phyloP scores from a whole-genome alignment of 768 basidiomycete genomes.

The Hydnum rufescens region DNA sequence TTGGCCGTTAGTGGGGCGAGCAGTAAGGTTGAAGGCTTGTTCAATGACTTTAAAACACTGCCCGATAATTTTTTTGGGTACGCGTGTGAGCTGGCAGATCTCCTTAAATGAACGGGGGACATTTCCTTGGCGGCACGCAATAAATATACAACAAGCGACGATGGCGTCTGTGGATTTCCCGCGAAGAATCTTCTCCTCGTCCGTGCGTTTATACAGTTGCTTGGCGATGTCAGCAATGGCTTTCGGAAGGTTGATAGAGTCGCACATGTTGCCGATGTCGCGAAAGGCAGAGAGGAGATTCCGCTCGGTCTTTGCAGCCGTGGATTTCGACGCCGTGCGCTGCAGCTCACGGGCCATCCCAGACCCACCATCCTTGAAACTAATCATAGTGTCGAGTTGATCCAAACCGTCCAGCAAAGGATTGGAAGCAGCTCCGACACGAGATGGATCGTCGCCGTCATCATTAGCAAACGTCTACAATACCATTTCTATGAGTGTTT shows the following conservation, averaged over 20 bases:
- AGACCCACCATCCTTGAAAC: conserved; percentile 85
- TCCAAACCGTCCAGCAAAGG: conserved; percentile 88
- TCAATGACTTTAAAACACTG: conserved; percentile 83
- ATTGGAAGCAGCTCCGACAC: conserved; percentile 93
- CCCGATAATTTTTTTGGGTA: conserved; percentile 88
- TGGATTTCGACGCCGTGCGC: conserved; percentile 69
- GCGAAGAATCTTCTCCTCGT: conserved; percentile 82
- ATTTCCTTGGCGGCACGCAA: conserved; percentile 86
- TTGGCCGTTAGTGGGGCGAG: conserved; percentile 35
- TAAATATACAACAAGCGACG: conserved; percentile 95
- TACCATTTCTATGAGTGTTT: not conserved
- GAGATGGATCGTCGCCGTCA: conserved; percentile 97
- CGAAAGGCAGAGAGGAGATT: conserved; percentile 77
- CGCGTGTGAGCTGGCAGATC: conserved; percentile 81
- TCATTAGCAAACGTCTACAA: conserved; percentile 93
- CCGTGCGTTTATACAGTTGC: conserved; percentile 90
- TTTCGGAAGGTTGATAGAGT: conserved; percentile 84
- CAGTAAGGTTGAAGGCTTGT: conserved; percentile 69
- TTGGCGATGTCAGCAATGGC: conserved; percentile 91
- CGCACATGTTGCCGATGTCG: conserved; percentile 86
- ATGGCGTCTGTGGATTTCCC: conserved; percentile 85
- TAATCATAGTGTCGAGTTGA: conserved; percentile 86
- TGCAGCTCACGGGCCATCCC: conserved; percentile 84
- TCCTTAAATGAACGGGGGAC: conserved; percentile 94
- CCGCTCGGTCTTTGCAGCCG: conserved; percentile 52